Evolutionary conservation across 225 moss, liverwort and hornwort genomes (phyloP).

Genomic region (Asterella californica): DNA sequence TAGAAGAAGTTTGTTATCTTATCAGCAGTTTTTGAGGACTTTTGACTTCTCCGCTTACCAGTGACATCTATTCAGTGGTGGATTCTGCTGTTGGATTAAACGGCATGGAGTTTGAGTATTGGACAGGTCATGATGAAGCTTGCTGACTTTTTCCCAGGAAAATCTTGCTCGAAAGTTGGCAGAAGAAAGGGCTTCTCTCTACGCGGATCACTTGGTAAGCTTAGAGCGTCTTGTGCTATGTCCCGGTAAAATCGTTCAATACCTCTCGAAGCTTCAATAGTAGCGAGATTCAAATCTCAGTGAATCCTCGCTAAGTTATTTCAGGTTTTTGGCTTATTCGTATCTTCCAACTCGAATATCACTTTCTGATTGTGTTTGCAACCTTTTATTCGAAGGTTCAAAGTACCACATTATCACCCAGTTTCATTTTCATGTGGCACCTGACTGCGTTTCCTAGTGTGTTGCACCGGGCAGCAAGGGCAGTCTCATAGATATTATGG

Average conservation of each 20-base stretch:
- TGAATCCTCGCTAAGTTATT: no score
- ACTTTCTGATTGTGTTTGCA: no score
- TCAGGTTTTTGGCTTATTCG: no score
- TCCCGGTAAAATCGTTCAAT: not conserved
- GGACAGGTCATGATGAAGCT: not conserved
- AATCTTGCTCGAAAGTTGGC: conserved; percentile 40
- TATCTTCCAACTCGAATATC: no score
- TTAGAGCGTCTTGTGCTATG: not conserved
- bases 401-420: no score
- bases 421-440: no score
- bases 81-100: not conserved
- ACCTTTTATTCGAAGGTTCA: no score
- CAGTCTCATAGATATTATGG: no score
- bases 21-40: not conserved
- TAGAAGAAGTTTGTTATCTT: conserved; percentile 17
- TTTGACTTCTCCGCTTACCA: not conserved
- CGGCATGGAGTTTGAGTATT: not conserved
- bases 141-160: conserved; percentile 41
- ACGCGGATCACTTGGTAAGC: conserved; percentile 57
- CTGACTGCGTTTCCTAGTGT: no score
- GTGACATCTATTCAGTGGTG: not conserved
- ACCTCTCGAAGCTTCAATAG: not conserved
- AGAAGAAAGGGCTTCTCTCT: conserved; percentile 44
- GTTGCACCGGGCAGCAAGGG: no score
- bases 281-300: no score